Evolutionary conservation across 148 eudicot species (phyloP), one percentile per base, ranked within the genome.

Genomic region (Cornus controversa): DNA sequence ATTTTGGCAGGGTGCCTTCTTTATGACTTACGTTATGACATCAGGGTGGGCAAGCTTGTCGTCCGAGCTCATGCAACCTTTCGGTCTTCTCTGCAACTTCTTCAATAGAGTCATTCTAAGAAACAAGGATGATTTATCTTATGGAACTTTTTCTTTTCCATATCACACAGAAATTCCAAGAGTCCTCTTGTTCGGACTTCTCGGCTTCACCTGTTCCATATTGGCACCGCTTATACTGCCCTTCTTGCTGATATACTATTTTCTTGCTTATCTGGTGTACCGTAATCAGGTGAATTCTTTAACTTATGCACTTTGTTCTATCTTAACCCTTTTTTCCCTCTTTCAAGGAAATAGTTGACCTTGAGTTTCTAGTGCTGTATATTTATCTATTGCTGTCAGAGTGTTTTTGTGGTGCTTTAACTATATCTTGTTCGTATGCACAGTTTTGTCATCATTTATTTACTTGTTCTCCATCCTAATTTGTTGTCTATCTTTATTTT

Each of bases 21-120:
- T 93, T 78, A 88, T 92, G 89, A 87, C 96, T 20, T 96, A 96
- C 50, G 92, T 92, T 34, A 73, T 96, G 84, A 93, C 99, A 73
- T 92, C 99, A 77, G 99, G 99, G 34, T 96, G 98, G 99, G 93
- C 97, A 63, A 90, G 99, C 85, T 88, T 96, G 88, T 90, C 99
- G 25, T 76, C 82, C 37, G 99, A 93, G 81, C 87, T 96, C 74
- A 88, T 94, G 81, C 99, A 96, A 84, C 93, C 89, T 67, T 92
- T 78, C 69, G 87, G 89, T 71, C 90, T 96, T 78, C 58, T 96
- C 64, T 85, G 88, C 77, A 89, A 92, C 84, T 54, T 81, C 25
- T 75, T 89, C 54, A 76, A 77, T 73, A 87, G 81, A 84, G 79
- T 76, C 77, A 70, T 93, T 69, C 84, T 89, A 42, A 77, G 84